Conservation (phyloP, 2,329 filamentous ascomycete genomes). For the Sclerotinia nivalis region DNA sequence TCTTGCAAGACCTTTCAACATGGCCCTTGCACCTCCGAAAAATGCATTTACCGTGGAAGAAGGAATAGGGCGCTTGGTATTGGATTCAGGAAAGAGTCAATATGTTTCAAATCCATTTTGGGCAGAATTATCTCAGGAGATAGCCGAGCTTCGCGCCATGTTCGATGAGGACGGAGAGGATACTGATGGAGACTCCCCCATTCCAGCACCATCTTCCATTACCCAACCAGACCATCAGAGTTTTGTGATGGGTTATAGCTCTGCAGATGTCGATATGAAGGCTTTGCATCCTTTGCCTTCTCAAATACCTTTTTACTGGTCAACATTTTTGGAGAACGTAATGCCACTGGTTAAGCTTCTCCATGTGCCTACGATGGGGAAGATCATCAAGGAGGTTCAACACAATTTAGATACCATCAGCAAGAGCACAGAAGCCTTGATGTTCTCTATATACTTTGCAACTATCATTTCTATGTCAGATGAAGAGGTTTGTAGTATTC, state of each 20-base stretch:
- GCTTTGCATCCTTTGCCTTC: conserved; percentile 65
- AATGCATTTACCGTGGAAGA: conserved; percentile 44
- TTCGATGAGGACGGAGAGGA: conserved; percentile 37
- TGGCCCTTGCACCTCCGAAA: conserved; percentile 36
- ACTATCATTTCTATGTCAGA: conserved; percentile 48
- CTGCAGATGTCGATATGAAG: conserved; percentile 65
- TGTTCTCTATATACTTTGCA: conserved; percentile 59
- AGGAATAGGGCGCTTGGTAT: conserved; percentile 62
- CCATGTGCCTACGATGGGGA: conserved; percentile 67
- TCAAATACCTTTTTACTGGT: conserved; percentile 68
- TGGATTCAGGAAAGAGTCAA: conserved; percentile 66
- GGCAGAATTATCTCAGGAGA: conserved; percentile 65
- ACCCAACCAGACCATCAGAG: conserved; percentile 68
- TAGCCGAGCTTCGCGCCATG: conserved; percentile 40
- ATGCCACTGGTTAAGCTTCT: conserved; percentile 71
- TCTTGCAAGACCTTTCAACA: conserved; percentile 32
- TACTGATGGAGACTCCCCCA: conserved; percentile 35
- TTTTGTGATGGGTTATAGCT: conserved; percentile 73
- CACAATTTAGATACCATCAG: conserved; percentile 59
- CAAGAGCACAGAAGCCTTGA: conserved; percentile 47
- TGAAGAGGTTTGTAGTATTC: conserved; percentile 36
- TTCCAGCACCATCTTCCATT: conserved; percentile 47
- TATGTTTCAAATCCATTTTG: conserved; percentile 79
- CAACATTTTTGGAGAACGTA: conserved; percentile 70
- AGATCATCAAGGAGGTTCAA: conserved; percentile 60